A percentile compares a stretch with the other conserved stretches of the same genome.
These are phyloP conservation scores for Lolium rigidum DNA, from an alignment of 176 grass and related monocot genomes.

Conservation along the genomic window DNA sequence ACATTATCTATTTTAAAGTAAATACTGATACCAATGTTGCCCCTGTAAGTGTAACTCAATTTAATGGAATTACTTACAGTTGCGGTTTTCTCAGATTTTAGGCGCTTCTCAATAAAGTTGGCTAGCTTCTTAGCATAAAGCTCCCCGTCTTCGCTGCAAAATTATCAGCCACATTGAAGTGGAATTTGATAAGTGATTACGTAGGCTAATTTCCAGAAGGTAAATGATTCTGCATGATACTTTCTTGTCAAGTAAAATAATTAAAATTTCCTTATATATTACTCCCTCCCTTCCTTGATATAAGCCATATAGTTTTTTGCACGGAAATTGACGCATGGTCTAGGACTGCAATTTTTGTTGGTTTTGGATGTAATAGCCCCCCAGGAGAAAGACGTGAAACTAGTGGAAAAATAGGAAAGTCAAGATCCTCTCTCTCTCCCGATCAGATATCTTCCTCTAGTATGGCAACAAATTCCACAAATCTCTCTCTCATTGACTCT, in stretches of 20 bases:
- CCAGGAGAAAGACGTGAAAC: no score
- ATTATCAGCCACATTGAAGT: conserved; percentile 39
- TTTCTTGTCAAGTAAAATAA: conserved; percentile 23
- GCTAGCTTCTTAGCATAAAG: conserved; percentile 93
- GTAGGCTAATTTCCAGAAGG: conserved; percentile 23
- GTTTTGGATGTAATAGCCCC: no score
- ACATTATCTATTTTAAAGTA: conserved; percentile 8
- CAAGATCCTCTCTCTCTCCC: no score
- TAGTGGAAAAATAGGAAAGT: no score
- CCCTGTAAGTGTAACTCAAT: conserved; percentile 15
- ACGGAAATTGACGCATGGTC: no score
- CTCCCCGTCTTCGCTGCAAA: conserved; percentile 77
- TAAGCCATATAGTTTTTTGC: no score
- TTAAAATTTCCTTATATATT: conserved; percentile 9
- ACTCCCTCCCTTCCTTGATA: no score
- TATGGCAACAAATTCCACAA: no score
- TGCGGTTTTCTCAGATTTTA: conserved; percentile 90
- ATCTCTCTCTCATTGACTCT: no score
- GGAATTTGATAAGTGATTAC: conserved; percentile 38
- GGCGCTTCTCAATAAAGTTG: conserved; percentile 91
- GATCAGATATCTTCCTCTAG: no score
- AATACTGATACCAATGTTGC: background rate
- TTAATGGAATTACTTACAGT: conserved; percentile 67
- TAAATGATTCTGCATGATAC: background rate
- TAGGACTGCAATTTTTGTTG: no score